Percentiles rank a stretch among this genome's conserved stretches.
Evolutionary conservation across 23 red algal genomes (phyloP).

Genomic region (Gracilariopsis chorda): DNA sequence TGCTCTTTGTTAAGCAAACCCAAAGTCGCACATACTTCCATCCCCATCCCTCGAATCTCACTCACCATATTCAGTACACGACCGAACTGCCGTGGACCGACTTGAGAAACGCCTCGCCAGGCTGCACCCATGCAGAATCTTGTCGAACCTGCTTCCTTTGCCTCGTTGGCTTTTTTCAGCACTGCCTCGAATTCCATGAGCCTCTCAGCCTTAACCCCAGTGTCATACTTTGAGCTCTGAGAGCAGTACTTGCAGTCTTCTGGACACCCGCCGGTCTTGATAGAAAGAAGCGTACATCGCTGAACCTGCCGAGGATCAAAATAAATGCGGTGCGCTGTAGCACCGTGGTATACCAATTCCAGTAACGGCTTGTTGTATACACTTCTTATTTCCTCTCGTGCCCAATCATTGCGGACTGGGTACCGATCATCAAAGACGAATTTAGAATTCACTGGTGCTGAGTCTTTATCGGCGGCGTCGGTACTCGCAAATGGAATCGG

Average conservation of each 20-base stretch:
- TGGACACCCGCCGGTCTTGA: slow-evolving; percentile 97
- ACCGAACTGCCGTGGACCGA: slow-evolving; percentile 88
- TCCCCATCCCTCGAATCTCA: slow-evolving; percentile 83
- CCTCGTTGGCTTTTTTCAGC: slow-evolving; percentile 57
- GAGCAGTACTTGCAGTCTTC: slow-evolving; percentile 98
- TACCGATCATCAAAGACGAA: neutral
- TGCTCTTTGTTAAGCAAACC: slow-evolving; percentile 90
- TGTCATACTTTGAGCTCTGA: slow-evolving; percentile 79
- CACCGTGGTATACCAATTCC: slow-evolving; percentile 86
- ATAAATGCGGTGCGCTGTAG: slow-evolving; percentile 78
- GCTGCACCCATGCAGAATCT: slow-evolving; percentile 99
- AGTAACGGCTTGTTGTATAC: slow-evolving; percentile 81
- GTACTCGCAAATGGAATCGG: neutral
- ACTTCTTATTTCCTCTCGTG: slow-evolving; percentile 65
- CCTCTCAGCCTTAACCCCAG: slow-evolving; percentile 85
- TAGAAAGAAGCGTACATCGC: slow-evolving; percentile 91
- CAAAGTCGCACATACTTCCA: slow-evolving; percentile 98
- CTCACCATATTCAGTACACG: slow-evolving; percentile 85
- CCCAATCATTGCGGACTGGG: slow-evolving; percentile 91
- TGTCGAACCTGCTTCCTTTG: slow-evolving; percentile 89
- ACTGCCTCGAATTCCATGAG: slow-evolving; percentile 80
- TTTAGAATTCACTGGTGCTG: neutral
- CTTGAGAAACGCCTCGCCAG: slow-evolving; percentile 93
- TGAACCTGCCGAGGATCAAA: slow-evolving; percentile 90
- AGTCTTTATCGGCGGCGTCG: neutral